Evolutionary conservation across 768 basidiomycete species (phyloP).

Genomic region (Hortiboletus campestris): DNA sequence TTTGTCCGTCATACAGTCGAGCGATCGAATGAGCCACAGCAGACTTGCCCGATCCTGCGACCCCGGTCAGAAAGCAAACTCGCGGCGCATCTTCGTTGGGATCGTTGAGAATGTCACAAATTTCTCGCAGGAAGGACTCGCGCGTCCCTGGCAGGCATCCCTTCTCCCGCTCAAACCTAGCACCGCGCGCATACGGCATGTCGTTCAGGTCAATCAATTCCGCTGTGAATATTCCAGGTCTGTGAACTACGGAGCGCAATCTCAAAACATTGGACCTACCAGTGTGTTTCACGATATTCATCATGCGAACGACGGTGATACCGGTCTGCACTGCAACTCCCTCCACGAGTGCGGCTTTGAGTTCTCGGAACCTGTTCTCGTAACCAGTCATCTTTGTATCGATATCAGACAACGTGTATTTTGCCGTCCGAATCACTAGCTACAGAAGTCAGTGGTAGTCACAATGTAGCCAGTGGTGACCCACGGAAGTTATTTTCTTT

Average conservation of each 20-base stretch:
- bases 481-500: not conserved
- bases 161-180: constrained; percentile 4
- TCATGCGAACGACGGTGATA: not conserved
- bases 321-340: not conserved
- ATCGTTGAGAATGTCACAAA: not conserved
- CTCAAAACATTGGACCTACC: not conserved
- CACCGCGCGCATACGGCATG: constrained; percentile 8
- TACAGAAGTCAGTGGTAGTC: not conserved
- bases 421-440: not conserved
- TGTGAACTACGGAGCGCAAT: not conserved
- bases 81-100: not conserved
- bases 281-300: not conserved
- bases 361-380: not conserved
- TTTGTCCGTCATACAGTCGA: constrained; percentile 4
- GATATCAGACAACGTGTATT: not conserved
- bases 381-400: not conserved
- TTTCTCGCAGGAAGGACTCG: not conserved
- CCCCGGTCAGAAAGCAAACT: too few relatives aligned
- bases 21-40: constrained; percentile 12
- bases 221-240: not conserved
- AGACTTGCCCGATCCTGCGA: not conserved
- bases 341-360: not conserved
- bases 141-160: constrained; percentile 1
- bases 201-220: constrained; percentile 1
- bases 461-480: not conserved